Evolutionary conservation across 768 basidiomycete species (phyloP), one percentile per base, ranked within the genome.

Genomic region (Tephrocybe sp.): DNA sequence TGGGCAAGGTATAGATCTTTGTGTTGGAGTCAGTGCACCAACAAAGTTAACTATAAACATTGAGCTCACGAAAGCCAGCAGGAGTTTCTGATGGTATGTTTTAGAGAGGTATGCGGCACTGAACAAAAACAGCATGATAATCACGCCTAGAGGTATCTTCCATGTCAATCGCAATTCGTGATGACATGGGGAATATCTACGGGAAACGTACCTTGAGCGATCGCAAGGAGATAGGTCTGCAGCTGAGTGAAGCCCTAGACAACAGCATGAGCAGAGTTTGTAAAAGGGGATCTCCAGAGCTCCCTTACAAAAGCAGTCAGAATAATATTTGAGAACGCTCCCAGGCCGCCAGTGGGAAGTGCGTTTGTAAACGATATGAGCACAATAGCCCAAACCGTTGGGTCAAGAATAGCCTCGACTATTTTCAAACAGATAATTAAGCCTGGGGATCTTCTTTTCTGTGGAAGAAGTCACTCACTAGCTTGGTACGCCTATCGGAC

Each of bases 311-410:
- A 76, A 31, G 70, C 72, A 22, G 67, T 74, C 43, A 80, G 55
- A 51, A 80, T 77, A 52, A 81, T 73, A 55, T 80, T 79, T n/a
- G 73, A 72, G 61, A 77, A 81, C 2, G 76, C 75, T 12, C 76
- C 74, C 30, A 80, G 59, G 0, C 77, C 77, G 43, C 74, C 73
- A 10, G 75, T 74, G 20, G 75, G 74, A 38, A 79, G 61, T 6
- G 72, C 75, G 55, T 77, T 75, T 12, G 75, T 72, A 53, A 77
- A 73, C 2, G 76, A 75, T n/a, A 77, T 68, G 19, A 79, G 44
- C 6, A 71, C 66, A 45, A 78, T 66, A 6, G 69, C 63, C 75
- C 77, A 77, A 7, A 78, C 74, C 13, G 68, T 72, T 0, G 72
- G 70, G 53, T 81, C 79, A 26, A 57, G 63, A 48, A 76, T 50